phyloP scores from a whole-genome alignment of 2,329 filamentous ascomycete species.

The Sporothrix pallida region DNA sequence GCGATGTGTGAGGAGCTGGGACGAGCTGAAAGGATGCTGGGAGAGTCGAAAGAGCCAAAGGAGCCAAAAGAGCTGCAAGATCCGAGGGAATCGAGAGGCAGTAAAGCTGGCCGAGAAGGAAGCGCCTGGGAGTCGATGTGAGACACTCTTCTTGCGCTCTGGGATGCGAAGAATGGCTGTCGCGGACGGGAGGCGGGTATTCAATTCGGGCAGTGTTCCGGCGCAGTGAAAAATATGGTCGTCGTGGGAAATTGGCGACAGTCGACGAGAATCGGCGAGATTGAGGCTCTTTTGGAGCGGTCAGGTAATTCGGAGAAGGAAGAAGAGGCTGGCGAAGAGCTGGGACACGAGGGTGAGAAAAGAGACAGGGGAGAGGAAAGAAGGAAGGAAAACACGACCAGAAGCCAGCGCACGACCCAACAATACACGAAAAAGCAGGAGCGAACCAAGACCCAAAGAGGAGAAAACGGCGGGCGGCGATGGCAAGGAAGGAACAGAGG shows the following conservation, averaged over 20 bases:
- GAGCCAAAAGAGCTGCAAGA: background rate
- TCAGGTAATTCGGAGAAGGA: background rate
- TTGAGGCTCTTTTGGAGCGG: background rate
- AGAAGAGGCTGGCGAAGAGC: background rate
- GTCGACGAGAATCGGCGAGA: slow-evolving; percentile 1
- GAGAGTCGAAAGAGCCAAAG: too few species aligned
- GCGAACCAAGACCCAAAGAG: slow-evolving; percentile 12
- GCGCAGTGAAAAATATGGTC: background rate
- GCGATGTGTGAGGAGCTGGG: background rate
- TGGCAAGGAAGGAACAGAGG: slow-evolving; percentile 18
- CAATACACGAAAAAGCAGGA: slow-evolving; percentile 18
- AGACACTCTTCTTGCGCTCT: background rate
- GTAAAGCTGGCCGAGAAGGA: background rate
- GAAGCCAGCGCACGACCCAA: slow-evolving; percentile 18
- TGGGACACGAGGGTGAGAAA: background rate
- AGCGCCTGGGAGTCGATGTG: background rate
- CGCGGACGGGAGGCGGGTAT: background rate
- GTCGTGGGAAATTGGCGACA: background rate
- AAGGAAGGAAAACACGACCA: slow-evolving; percentile 8
- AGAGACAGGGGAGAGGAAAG: slow-evolving; percentile 20
- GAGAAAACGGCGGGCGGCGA: slow-evolving; percentile 24
- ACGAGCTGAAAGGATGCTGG: background rate
- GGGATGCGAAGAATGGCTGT: slow-evolving; percentile 8
- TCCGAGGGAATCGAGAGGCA: background rate
- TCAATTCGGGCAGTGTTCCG: background rate